Conservation (phyloP, 805 yeast species). For the Hyphopichia homilentoma region DNA sequence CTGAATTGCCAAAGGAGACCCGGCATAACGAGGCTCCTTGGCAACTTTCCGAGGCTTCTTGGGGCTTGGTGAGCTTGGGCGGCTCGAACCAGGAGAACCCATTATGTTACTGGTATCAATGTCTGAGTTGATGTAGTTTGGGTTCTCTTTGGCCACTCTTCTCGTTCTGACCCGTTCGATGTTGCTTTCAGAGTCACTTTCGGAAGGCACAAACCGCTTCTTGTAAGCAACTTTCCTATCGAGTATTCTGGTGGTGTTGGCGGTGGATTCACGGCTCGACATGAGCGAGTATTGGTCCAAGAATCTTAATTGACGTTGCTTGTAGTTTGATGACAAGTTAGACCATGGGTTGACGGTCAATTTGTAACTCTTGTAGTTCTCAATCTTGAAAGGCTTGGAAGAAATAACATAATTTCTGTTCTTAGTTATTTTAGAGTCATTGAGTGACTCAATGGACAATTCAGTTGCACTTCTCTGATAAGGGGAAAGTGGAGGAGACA, state of each 20-base stretch:
- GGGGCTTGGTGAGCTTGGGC: constrained; percentile 25
- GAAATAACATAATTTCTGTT: constrained; percentile 15
- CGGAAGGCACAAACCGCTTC: constrained; percentile 16
- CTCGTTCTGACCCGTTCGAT: constrained; percentile 57
- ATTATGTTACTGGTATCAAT: too few relatives aligned
- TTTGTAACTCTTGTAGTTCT: constrained; percentile 41
- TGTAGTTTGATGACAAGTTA: constrained; percentile 42
- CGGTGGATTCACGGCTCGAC: constrained; percentile 7
- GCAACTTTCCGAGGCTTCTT: constrained; percentile 42
- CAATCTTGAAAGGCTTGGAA: constrained; percentile 44
- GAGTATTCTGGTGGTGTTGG: constrained; percentile 5
- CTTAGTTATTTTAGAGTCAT: constrained; percentile 7
- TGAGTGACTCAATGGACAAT: not conserved
- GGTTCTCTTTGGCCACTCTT: constrained; percentile 44
- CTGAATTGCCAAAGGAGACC: constrained; percentile 37
- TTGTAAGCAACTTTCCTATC: constrained; percentile 8
- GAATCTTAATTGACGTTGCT: constrained; percentile 47
- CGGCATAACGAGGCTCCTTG: constrained; percentile 22
- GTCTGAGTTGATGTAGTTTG: constrained; percentile 9
- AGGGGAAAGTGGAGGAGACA: constrained; percentile 47
- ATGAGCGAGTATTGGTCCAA: constrained; percentile 47
- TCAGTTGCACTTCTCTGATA: constrained; percentile 18
- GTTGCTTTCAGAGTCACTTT: constrained; percentile 28
- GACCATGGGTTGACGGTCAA: constrained; percentile 53
- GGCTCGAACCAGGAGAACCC: constrained; percentile 9